These are phyloP conservation scores for Marchantia polymorpha DNA, from an alignment of 225 moss, liverwort and hornwort species.

Conservation along the genomic window DNA sequence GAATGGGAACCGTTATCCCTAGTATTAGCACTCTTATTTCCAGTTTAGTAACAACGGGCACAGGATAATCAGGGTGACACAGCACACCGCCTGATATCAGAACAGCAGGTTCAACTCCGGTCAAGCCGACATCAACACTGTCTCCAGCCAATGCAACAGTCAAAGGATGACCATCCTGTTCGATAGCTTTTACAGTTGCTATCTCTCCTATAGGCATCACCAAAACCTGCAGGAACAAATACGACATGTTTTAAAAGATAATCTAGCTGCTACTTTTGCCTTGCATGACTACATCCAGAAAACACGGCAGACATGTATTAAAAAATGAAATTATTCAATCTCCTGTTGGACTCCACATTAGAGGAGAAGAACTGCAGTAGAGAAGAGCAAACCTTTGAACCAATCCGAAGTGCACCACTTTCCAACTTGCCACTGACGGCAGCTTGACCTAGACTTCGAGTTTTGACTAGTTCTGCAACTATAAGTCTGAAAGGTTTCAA, in stretches of 20 bases:
- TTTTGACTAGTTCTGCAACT: slow-evolving; percentile 75
- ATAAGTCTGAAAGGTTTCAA: slow-evolving; percentile 77
- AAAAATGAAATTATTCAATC: not conserved
- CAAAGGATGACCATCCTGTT: slow-evolving; percentile 61
- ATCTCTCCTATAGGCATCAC: slow-evolving; percentile 80
- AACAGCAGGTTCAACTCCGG: slow-evolving; percentile 67
- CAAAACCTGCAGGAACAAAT: slow-evolving; percentile 55
- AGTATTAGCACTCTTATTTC: slow-evolving; percentile 78
- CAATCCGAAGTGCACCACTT: slow-evolving; percentile 78
- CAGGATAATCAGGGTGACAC: slow-evolving; percentile 91
- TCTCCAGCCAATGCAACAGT: slow-evolving; percentile 76
- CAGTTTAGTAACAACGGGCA: slow-evolving; percentile 71
- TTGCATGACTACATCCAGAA: not conserved
- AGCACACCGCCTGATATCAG: slow-evolving; percentile 69
- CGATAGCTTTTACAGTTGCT: slow-evolving; percentile 71
- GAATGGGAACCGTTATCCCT: slow-evolving; percentile 69
- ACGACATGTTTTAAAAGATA: not conserved
- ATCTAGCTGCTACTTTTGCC: not conserved
- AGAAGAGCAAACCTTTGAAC: slow-evolving; percentile 58
- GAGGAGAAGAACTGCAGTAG: not conserved
- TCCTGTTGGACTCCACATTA: too few species aligned
- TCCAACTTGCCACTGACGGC: slow-evolving; percentile 93
- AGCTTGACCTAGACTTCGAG: slow-evolving; percentile 74
- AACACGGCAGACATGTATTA: too few species aligned
- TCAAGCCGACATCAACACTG: slow-evolving; percentile 86